Conservation (phyloP, 805 yeast species). For the Torulaspora indica region DNA sequence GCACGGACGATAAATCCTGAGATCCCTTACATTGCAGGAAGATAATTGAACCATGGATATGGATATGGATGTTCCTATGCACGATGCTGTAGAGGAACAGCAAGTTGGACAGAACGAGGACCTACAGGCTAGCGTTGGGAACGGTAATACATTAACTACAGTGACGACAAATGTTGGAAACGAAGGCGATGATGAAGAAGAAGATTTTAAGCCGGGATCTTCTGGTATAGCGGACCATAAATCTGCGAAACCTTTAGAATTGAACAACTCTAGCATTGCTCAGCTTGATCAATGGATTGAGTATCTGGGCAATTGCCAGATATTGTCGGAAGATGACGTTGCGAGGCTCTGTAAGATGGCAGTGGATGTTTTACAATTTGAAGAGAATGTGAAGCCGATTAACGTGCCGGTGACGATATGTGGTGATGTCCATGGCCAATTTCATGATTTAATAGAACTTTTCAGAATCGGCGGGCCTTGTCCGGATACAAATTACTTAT, state of each 20-base stretch:
- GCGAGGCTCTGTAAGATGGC: slow-evolving; percentile 83
- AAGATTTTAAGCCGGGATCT: slow-evolving; percentile 33
- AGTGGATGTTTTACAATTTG: slow-evolving; percentile 81
- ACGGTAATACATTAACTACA: slow-evolving; percentile 13
- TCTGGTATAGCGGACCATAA: slow-evolving; percentile 39
- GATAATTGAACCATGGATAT: slow-evolving; percentile 49
- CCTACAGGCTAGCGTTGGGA: slow-evolving; percentile 8
- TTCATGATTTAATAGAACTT: slow-evolving; percentile 88
- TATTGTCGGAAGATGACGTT: slow-evolving; percentile 75
- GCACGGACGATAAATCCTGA: not conserved
- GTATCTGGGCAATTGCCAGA: slow-evolving; percentile 71
- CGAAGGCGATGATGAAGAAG: slow-evolving; percentile 27
- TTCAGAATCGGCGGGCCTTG: slow-evolving; percentile 93
- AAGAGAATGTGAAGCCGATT: slow-evolving; percentile 93
- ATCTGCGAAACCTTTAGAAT: slow-evolving; percentile 38
- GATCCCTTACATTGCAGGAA: not conserved
- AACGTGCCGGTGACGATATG: slow-evolving; percentile 94
- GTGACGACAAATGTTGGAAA: slow-evolving; percentile 27
- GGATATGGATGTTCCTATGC: slow-evolving; percentile 82
- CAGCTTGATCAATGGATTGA: slow-evolving; percentile 88
- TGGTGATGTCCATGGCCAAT: slow-evolving; percentile 96
- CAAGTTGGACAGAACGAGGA: slow-evolving; percentile 35
- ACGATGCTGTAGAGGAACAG: slow-evolving; percentile 53
- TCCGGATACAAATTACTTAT: slow-evolving; percentile 84
- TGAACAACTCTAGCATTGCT: slow-evolving; percentile 46